Percentiles rank a stretch among this genome's conserved stretches.
Conservation (phyloP, 1,284 basidiomycete genomes). For the Tetrapyrgos nigripes region DNA sequence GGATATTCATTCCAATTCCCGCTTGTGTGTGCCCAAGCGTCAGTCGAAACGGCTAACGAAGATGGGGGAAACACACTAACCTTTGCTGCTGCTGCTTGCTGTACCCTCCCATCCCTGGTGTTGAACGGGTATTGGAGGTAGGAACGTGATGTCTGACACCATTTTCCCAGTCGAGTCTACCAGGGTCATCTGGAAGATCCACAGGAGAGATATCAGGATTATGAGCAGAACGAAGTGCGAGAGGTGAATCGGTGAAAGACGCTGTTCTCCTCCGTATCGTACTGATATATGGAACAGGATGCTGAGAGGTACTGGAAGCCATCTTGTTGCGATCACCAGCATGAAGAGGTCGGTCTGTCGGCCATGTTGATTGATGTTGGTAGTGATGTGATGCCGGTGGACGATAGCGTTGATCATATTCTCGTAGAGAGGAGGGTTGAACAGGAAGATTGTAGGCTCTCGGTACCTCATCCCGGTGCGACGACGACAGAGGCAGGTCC, state of each 20-base stretch:
- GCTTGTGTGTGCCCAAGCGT: too few species aligned
- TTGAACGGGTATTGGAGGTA: slow-evolving; percentile 10
- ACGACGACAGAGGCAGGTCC: not conserved
- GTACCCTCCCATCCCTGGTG: not conserved
- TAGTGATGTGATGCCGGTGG: not conserved
- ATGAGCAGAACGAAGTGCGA: not conserved
- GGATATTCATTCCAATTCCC: not conserved
- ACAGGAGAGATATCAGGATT: not conserved
- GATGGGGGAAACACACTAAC: not conserved
- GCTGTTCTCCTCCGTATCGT: not conserved
- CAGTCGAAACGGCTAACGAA: not conserved
- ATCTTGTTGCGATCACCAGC: not conserved
- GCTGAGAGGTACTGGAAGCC: not conserved
- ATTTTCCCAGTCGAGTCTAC: not conserved
- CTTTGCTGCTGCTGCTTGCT: not conserved
- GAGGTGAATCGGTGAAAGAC: not conserved
- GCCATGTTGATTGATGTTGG: not conserved
- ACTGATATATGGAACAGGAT: slow-evolving; percentile 5
- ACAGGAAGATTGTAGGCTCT: not conserved
- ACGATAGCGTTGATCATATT: not conserved
- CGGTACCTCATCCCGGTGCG: not conserved
- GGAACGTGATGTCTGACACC: slow-evolving; percentile 1
- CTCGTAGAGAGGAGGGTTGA: not conserved
- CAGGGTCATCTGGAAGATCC: not conserved
- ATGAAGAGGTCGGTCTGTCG: not conserved